phyloP scores from a whole-genome alignment of 345 rosid species.

The Syzygium aromaticum region DNA sequence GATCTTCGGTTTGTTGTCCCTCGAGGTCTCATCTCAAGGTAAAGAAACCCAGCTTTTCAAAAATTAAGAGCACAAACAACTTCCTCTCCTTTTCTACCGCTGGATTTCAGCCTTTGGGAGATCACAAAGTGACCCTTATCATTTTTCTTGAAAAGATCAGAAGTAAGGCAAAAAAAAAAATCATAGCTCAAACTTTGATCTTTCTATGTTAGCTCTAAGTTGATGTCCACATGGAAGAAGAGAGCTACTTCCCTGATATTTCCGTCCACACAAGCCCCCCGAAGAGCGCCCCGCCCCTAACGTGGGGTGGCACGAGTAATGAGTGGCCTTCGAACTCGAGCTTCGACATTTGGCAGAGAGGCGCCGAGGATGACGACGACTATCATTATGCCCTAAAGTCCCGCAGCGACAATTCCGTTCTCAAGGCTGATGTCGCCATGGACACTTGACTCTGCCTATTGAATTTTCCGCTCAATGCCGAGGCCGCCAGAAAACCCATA shows the following conservation, averaged over 20 bases:
- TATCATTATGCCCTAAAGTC: background rate
- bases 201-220: background rate
- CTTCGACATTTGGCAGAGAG: slow-evolving; percentile 14
- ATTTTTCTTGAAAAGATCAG: too few species aligned
- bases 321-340: background rate
- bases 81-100: too few species aligned
- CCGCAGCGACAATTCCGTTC: slow-evolving; percentile 8
- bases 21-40: too few species aligned
- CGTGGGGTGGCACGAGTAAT: slow-evolving; percentile 8
- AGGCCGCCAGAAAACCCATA: background rate
- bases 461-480: slow-evolving; percentile 9
- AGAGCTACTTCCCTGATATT: slow-evolving; percentile 24
- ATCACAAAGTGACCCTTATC: too few species aligned
- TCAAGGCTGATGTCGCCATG: slow-evolving; percentile 4
- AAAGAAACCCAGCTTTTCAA: too few species aligned
- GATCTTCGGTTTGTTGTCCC: too few species aligned
- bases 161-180: too few species aligned
- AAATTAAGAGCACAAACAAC: too few species aligned
- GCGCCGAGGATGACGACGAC: background rate
- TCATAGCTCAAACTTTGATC: too few species aligned
- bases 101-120: too few species aligned
- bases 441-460: slow-evolving; percentile 27
- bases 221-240: background rate
- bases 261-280: slow-evolving; percentile 50
- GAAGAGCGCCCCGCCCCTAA: slow-evolving; percentile 15